Evolutionary conservation across 345 rosid genomes (phyloP).

Genomic region (Populus nigra): DNA sequence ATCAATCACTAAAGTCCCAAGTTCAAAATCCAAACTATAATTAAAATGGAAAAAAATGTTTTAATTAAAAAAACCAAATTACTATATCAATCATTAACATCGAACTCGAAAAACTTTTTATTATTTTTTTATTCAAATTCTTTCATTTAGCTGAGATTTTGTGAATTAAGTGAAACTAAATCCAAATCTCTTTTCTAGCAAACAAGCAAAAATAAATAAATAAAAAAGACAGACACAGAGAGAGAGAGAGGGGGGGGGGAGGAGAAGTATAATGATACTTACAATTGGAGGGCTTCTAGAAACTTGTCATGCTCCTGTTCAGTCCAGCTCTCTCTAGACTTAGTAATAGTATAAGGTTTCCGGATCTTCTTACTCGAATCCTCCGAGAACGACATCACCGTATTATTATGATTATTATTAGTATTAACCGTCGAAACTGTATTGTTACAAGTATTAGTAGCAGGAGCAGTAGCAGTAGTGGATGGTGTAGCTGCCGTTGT

Average conservation of each 20-base stretch:
- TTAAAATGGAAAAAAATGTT: neutral
- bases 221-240: neutral
- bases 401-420: constrained; percentile 8
- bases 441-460: constrained; percentile 2
- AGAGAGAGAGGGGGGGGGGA: neutral
- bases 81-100: neutral
- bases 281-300: constrained; percentile 94
- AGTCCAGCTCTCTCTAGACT: constrained; percentile 96
- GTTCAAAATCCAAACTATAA: neutral
- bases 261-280: constrained; percentile 20
- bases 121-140: neutral
- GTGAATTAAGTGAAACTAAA: neutral
- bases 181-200: neutral
- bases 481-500: constrained; percentile 2
- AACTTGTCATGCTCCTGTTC: constrained; percentile 94
- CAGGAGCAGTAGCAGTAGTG: neutral
- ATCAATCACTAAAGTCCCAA: neutral
- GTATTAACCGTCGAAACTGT: neutral
- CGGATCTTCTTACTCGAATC: constrained; percentile 72
- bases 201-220: neutral
- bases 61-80: neutral
- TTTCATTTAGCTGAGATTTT: neutral
- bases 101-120: neutral
- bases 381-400: constrained; percentile 36
- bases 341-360: constrained; percentile 88